phyloP scores from a whole-genome alignment of 2,329 filamentous ascomycete genomes.

The Aspergillus sp. region DNA sequence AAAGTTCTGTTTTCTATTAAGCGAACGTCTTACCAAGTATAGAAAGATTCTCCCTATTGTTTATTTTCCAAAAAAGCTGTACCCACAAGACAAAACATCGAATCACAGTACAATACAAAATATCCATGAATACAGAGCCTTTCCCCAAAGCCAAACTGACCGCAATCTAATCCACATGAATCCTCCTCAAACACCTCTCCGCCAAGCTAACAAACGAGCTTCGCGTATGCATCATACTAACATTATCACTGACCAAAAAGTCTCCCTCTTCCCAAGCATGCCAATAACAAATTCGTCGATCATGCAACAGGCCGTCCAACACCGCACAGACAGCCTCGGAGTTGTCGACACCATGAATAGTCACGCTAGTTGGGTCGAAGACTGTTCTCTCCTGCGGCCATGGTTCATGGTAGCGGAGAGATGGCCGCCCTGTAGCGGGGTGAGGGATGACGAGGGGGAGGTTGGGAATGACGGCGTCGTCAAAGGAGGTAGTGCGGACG shows the following conservation, averaged over 20 bases:
- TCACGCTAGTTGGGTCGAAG: conserved; percentile 30
- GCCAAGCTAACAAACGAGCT: conserved; percentile 2
- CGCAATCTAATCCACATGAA: conserved; percentile 1
- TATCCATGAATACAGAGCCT: neutral
- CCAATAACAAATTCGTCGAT: conserved; percentile 51
- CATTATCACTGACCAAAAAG: conserved; percentile 54
- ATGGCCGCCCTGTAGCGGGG: conserved; percentile 47
- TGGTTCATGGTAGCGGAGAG: conserved; percentile 56
- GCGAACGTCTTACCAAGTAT: too few species aligned
- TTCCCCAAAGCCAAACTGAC: too few species aligned
- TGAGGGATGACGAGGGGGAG: conserved; percentile 50
- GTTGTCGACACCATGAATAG: conserved; percentile 28
- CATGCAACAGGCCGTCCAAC: conserved; percentile 48
- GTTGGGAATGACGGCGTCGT: conserved; percentile 43
- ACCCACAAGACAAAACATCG: too few species aligned
- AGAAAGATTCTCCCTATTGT: too few species aligned
- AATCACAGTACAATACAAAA: neutral
- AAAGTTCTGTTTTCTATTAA: too few species aligned
- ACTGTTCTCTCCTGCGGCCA: conserved; percentile 54
- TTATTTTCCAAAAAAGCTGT: too few species aligned
- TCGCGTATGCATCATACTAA: conserved; percentile 22
- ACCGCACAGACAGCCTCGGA: conserved; percentile 31
- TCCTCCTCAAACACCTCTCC: conserved; percentile 5
- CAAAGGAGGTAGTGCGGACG: conserved; percentile 51
- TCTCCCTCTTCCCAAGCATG: conserved; percentile 58